phyloP scores from a whole-genome alignment of 2,329 filamentous ascomycete genomes.

The Fusarium odoratissimum region DNA sequence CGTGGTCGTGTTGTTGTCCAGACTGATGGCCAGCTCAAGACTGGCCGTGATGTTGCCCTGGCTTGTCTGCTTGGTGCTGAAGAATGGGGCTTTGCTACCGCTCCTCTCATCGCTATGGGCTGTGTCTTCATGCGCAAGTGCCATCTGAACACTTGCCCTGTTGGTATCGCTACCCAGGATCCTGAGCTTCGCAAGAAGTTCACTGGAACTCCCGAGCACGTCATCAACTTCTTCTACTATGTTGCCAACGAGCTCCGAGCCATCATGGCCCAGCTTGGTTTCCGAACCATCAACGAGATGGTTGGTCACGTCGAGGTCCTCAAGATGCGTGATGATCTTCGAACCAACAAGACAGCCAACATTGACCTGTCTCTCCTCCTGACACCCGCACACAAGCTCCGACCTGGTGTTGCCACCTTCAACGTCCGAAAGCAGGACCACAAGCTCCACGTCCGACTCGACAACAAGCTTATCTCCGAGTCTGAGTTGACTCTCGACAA shows the following conservation, averaged over 20 bases:
- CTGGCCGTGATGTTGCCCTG: conserved; percentile 92
- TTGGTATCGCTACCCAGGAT: conserved; percentile 95
- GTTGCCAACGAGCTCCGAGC: conserved; percentile 94
- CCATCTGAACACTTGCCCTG: conserved; percentile 81
- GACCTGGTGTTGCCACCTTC: conserved; percentile 94
- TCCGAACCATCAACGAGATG: conserved; percentile 98
- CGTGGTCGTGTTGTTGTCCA: conserved; percentile 96
- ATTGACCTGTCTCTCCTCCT: conserved; percentile 93
- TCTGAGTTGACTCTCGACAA: conserved; percentile 95
- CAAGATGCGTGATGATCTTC: conserved; percentile 87
- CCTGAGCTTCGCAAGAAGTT: conserved; percentile 96
- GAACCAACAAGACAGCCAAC: conserved; percentile 89
- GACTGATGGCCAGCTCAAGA: conserved; percentile 93
- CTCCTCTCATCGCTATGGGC: conserved; percentile 94
- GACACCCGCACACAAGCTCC: conserved; percentile 94
- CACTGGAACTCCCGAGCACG: conserved; percentile 90
- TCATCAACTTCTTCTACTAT: conserved; percentile 99
- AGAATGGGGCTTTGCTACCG: conserved; percentile 96
- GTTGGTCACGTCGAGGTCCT: conserved; percentile 91
- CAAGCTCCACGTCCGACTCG: conserved; percentile 88
- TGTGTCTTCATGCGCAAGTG: conserved; percentile 95
- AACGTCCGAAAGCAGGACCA: conserved; percentile 99
- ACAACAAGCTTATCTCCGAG: conserved; percentile 97
- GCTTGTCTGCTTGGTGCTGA: conserved; percentile 97
- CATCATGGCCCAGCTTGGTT: conserved; percentile 95